Evolutionary conservation across 2,329 filamentous ascomycete genomes (phyloP).

Genomic region (Sclerotinia trifoliorum): DNA sequence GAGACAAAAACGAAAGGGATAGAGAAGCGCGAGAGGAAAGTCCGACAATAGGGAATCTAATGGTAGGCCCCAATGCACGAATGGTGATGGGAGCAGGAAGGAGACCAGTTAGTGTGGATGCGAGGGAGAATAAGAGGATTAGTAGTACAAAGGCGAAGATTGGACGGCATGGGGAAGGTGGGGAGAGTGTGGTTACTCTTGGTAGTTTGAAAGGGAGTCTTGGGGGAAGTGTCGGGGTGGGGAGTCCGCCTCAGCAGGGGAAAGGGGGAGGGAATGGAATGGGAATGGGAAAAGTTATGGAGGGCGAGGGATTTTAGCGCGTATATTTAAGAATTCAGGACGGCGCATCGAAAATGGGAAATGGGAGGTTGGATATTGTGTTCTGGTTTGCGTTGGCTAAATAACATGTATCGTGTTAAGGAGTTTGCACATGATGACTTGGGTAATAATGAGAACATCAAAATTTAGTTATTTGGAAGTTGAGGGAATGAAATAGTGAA

Average conservation of each 20-base stretch:
- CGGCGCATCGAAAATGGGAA: background rate
- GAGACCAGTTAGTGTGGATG: slow-evolving; percentile 35
- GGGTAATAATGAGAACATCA: background rate
- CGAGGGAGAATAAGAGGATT: slow-evolving; percentile 21
- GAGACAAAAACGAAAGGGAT: background rate
- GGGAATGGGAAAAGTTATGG: background rate
- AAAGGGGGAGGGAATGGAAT: background rate
- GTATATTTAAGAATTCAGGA: background rate
- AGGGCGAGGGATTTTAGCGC: slow-evolving; percentile 11
- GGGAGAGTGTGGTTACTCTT: slow-evolving; percentile 1
- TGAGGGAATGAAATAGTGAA: background rate
- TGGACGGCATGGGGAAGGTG: slow-evolving; percentile 22
- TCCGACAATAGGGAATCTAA: slow-evolving; percentile 20
- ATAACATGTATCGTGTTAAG: background rate
- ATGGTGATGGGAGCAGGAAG: slow-evolving; percentile 28
- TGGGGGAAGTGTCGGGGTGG: background rate
- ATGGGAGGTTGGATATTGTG: background rate
- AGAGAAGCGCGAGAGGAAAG: slow-evolving; percentile 5
- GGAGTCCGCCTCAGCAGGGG: background rate
- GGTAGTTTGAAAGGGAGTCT: background rate
- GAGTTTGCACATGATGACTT: background rate
- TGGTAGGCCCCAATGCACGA: slow-evolving; percentile 24
- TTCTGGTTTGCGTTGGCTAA: too few relatives aligned
- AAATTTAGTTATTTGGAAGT: background rate
- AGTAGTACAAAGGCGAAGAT: slow-evolving; percentile 26